Percentiles rank a stretch among this genome's conserved stretches.
These are phyloP conservation scores for Stromatinia cepivora DNA, from an alignment of 2,329 filamentous ascomycete genomes.

Conservation along the genomic window DNA sequence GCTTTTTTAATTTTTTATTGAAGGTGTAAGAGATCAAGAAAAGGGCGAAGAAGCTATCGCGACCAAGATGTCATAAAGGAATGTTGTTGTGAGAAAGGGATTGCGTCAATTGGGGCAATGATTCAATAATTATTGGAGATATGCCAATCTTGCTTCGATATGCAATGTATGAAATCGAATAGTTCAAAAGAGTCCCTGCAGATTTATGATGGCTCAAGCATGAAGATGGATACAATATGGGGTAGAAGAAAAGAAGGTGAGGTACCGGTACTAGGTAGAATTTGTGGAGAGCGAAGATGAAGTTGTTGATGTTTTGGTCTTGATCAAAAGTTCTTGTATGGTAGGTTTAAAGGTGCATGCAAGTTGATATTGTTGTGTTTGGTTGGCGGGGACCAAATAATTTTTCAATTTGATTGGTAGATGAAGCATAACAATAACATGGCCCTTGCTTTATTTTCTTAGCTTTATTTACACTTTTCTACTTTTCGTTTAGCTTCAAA, in stretches of 20 bases:
- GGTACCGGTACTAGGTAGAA: slow-evolving; percentile 20
- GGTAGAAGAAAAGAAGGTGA: slow-evolving; percentile 21
- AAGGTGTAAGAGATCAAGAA: neutral
- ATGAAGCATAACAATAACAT: slow-evolving; percentile 13
- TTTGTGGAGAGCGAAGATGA: slow-evolving; percentile 24
- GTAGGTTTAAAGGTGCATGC: neutral
- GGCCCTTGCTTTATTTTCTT: neutral
- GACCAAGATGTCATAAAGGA: slow-evolving; percentile 30
- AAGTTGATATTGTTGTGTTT: slow-evolving; percentile 9
- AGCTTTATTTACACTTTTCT: slow-evolving; percentile 20
- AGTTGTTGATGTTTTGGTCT: slow-evolving; percentile 23
- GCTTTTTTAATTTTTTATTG: neutral
- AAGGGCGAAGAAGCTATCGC: slow-evolving; percentile 29
- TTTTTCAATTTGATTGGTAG: neutral
- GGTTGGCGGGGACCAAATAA: slow-evolving; percentile 12
- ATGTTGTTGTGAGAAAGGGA: neutral
- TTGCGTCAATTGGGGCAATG: slow-evolving; percentile 1
- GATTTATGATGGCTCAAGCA: slow-evolving; percentile 15
- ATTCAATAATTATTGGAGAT: slow-evolving; percentile 1
- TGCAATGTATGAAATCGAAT: slow-evolving; percentile 19
- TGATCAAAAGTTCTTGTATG: slow-evolving; percentile 12
- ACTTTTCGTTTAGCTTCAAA: neutral
- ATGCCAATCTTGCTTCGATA: slow-evolving; percentile 16
- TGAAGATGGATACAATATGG: slow-evolving; percentile 23
- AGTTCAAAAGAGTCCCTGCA: slow-evolving; percentile 13